phyloP scores from a whole-genome alignment of 176 grass and related monocot genomes.

The Coix lacrymajobi region DNA sequence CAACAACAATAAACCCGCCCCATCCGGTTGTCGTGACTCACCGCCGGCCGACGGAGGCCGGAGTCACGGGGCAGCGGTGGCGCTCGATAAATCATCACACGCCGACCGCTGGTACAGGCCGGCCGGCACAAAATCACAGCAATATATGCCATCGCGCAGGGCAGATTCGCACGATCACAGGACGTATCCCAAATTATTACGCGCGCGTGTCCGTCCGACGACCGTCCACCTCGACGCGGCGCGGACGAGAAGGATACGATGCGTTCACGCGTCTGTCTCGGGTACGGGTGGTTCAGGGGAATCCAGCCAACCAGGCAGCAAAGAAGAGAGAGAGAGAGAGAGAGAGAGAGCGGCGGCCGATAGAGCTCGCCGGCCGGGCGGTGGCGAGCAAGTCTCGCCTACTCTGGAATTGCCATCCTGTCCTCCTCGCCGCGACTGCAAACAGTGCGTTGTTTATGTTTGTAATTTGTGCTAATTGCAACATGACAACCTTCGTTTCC shows the following conservation, averaged over 20 bases:
- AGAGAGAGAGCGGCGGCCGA: not conserved
- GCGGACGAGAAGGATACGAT: not conserved
- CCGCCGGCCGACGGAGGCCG: not conserved
- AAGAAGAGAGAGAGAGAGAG: not conserved
- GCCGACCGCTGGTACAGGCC: not conserved
- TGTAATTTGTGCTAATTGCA: not conserved
- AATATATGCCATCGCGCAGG: not conserved
- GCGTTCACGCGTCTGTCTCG: not conserved
- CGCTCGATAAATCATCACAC: not conserved
- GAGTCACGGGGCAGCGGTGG: not conserved
- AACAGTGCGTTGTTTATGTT: not conserved
- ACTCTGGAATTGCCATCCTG: not conserved
- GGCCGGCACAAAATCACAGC: not conserved
- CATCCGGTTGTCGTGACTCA: not conserved
- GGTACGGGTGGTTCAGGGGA: not conserved
- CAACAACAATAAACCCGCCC: not conserved
- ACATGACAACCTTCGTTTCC: slow-evolving; percentile 22
- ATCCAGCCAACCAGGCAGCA: not conserved
- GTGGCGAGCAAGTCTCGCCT: slow-evolving; percentile 38
- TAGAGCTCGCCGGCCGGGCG: not conserved
- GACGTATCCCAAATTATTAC: not conserved
- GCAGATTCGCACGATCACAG: not conserved
- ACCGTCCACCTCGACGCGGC: not conserved
- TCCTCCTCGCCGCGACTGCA: not conserved
- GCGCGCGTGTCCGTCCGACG: not conserved